Base-by-base conservation (phyloP, 768 basidiomycete species). In the Dentipellis fragilis region DNA sequence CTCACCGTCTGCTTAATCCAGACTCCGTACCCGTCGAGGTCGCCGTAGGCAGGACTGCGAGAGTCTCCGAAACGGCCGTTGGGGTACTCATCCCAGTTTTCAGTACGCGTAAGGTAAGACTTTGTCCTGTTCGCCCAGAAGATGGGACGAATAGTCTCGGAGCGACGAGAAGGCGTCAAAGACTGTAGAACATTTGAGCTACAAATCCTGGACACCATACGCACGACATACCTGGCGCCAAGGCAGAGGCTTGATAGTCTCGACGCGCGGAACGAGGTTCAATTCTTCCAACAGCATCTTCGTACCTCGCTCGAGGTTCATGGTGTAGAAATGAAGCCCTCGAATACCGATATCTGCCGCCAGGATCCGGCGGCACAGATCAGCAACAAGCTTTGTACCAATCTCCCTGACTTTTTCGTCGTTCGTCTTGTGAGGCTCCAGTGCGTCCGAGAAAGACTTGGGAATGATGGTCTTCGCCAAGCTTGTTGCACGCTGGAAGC, bases 71-170 rank as follows among this genome's bases (percentile, higher is more conserved):
- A 99, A 62, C 96, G 90, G 54, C 96, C 96, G 68, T 99, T 99
- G 51, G 96, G 96, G 69, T 96, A 98, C 68, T 98, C 95, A 67
- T 99, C 96, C 96, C 96, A 99, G 66, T 96, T 91, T 67, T 96
- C 93, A 12, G 96, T 98, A 54, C 95, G 87, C 8, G 90, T 90
- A 48, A 98, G 76, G 68, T 98, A 98, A 1, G 93, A 96, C 66
- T 93, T 89, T 38, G 93, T 81, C 39, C 95, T 80, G 72, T 99
- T 98, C 11, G 96, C 93, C 94, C 95, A 98, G 76, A 98, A 98
- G 66, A 99, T 98, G 3, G 96, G 96, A 36, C 96, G 87, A 60
- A 95, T 98, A 49, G 81, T 87, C 71, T 99, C 96, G 60, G 83
- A 77, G 51, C 95, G 87, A 56, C 96, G 80, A 66, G 80, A 90